Evolutionary conservation across 805 yeast genomes (phyloP).

Genomic region (Wickerhamiella domercqiae): DNA sequence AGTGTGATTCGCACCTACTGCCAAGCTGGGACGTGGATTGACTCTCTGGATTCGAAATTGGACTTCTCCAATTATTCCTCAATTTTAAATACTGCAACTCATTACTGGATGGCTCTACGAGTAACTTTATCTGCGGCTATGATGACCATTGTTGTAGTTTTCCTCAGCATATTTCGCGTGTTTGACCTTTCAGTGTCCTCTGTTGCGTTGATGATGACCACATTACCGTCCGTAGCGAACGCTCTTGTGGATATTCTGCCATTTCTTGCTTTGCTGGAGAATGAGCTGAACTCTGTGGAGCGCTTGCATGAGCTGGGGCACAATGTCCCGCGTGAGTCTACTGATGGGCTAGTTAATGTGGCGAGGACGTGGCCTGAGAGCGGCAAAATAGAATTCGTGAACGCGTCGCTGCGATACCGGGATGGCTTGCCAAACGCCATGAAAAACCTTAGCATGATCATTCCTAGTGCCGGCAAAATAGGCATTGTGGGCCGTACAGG

Average conservation of each 20-base stretch:
- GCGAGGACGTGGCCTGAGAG: slow-evolving; percentile 42
- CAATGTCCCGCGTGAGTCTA: slow-evolving; percentile 41
- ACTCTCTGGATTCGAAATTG: slow-evolving; percentile 30
- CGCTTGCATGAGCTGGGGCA: slow-evolving; percentile 49
- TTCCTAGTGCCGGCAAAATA: slow-evolving; percentile 46
- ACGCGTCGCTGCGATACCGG: slow-evolving; percentile 49
- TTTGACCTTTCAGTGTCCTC: slow-evolving; percentile 45
- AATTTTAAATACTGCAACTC: slow-evolving; percentile 44
- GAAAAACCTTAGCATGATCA: slow-evolving; percentile 35
- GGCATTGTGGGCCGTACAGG: slow-evolving; percentile 88
- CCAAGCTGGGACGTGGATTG: slow-evolving; percentile 31
- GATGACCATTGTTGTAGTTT: slow-evolving; percentile 36
- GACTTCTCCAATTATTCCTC: slow-evolving; percentile 53
- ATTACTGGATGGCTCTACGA: slow-evolving; percentile 53
- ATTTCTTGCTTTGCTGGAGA: slow-evolving; percentile 52
- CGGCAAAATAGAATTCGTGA: slow-evolving; percentile 40
- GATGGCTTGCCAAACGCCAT: slow-evolving; percentile 49
- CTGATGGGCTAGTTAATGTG: slow-evolving; percentile 22
- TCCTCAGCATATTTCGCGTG: slow-evolving; percentile 43
- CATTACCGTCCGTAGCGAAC: slow-evolving; percentile 37
- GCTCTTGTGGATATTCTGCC: slow-evolving; percentile 44
- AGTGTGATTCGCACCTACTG: slow-evolving; percentile 47
- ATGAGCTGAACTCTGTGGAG: slow-evolving; percentile 60
- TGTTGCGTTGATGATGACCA: slow-evolving; percentile 50
- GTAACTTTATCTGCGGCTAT: slow-evolving; percentile 39